phyloP scores from a whole-genome alignment of 2,329 filamentous ascomycete genomes.

The Penicillium sp. region DNA sequence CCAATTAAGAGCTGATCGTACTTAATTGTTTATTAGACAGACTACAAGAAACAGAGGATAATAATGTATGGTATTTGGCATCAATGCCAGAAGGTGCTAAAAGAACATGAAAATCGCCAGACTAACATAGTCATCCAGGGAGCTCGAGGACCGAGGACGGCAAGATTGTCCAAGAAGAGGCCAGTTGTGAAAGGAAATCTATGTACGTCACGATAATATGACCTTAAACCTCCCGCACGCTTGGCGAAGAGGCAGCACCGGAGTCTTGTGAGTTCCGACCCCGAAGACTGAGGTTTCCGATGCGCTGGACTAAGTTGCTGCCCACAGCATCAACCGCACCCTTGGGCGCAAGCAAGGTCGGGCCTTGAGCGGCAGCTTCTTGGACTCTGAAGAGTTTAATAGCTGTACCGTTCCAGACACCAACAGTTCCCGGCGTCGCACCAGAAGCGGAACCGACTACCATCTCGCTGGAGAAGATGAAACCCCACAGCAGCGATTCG shows the following conservation, averaged over 20 bases:
- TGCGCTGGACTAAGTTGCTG: conserved; percentile 76
- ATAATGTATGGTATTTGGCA: neutral
- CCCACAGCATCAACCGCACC: conserved; percentile 91
- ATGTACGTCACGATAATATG: conserved; percentile 11
- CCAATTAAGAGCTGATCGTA: neutral
- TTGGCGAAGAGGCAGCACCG: conserved; percentile 28
- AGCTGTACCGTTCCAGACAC: conserved; percentile 84
- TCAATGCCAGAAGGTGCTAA: conserved; percentile 1
- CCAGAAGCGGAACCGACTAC: conserved; percentile 44
- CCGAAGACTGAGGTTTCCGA: conserved; percentile 66
- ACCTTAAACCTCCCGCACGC: conserved; percentile 31
- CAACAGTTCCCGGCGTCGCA: conserved; percentile 68
- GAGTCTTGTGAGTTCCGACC: conserved; percentile 24
- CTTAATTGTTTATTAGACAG: neutral
- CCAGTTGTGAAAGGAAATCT: conserved; percentile 8
- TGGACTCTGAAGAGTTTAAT: conserved; percentile 86
- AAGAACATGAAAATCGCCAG: neutral
- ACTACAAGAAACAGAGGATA: neutral
- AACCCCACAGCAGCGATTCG: conserved; percentile 84
- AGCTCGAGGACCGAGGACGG: neutral
- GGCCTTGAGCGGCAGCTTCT: conserved; percentile 69
- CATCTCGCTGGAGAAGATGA: conserved; percentile 86
- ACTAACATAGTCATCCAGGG: neutral
- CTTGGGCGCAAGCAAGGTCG: conserved; percentile 71
- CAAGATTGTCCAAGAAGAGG: conserved; percentile 1